Conservation (phyloP, 257 asterid genomes). For the Penstemon eatonii region DNA sequence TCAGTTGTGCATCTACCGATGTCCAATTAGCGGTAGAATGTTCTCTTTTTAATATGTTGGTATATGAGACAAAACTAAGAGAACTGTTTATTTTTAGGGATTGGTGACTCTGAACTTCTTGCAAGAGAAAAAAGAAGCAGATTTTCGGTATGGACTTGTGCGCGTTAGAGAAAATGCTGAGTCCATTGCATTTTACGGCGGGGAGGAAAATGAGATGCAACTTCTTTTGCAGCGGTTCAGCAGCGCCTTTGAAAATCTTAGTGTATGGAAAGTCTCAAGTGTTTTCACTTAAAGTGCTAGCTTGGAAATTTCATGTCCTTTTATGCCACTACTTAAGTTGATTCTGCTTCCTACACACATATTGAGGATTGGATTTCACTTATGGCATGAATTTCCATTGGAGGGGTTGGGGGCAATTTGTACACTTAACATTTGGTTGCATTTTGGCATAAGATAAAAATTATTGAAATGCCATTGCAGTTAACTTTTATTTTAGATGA, state of each 20-base stretch:
- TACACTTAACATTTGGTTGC: conserved; percentile 1
- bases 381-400: conserved; percentile 9
- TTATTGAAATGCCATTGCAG: background rate
- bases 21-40: background rate
- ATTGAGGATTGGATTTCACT: conserved; percentile 3
- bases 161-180: conserved; percentile 96
- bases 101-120: conserved; percentile 77
- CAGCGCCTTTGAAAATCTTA: conserved; percentile 84
- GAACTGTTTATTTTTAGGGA: conserved; percentile 47
- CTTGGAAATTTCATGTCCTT: conserved; percentile 19
- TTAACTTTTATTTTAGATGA: background rate
- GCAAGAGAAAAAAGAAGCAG: conserved; percentile 96
- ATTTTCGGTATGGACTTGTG: conserved; percentile 83
- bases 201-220: conserved; percentile 88
- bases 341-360: conserved; percentile 14
- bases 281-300: conserved; percentile 15
- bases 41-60: background rate
- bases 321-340: conserved; percentile 6
- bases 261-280: conserved; percentile 46
- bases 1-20: conserved; percentile 7
- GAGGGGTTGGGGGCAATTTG: conserved; percentile 17
- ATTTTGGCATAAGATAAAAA: conserved; percentile 11
- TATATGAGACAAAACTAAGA: conserved; percentile 11
- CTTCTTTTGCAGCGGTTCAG: conserved; percentile 72
- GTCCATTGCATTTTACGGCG: conserved; percentile 93